Base-by-base conservation (phyloP, 768 basidiomycete genomes). In the Mycena vulgaris region DNA sequence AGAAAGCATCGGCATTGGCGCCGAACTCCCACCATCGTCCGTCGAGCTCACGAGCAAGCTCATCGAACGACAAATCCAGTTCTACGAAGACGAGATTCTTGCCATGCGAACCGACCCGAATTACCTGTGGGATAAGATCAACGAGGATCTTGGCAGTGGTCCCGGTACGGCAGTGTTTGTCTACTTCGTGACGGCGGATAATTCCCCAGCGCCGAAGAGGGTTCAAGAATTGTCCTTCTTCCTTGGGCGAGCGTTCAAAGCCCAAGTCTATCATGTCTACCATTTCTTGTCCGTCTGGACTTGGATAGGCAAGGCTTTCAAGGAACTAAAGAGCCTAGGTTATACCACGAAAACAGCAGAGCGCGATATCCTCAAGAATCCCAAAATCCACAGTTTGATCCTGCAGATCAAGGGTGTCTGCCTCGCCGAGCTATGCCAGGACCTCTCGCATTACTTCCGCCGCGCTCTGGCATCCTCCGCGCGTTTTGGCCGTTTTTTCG, bases 401-500 rank as follows among this genome's bases (percentile, higher is more conserved):
- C 37, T 40, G 23, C 56, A 57, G 56, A 57, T 57, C 56, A 57
- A 57, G 23, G 56, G 56, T 40, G 56, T 57, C 19, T 57, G 56
- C 19, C 56, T 57, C 40, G 25, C 37, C 9, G 56, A 57, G 39
- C 56, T 57, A 17, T 40, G 56, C 25, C 56, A 57, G 27, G 56
- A 57, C 27, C 56, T 57, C 25, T 57, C 56, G 39, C 5, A 40
- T 40, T 57, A 57, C 25, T 28, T 57, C 21, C 56, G 37, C 25
- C 56, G 56, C 56, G 56, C 56, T n/a, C 56, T 57, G 56, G 56
- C 56, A 40, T 57, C 39, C 9, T 57, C 56, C 28, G 56, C 56
- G 8, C 56, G 25, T 25, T 57, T 40, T 40, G 37, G 56, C 25
- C 37, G 56, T 27, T 57, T 39, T 57, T 57, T 57, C 16, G 21